Conservation (phyloP, 305 asterid species). For the Fraxinus nigra region DNA sequence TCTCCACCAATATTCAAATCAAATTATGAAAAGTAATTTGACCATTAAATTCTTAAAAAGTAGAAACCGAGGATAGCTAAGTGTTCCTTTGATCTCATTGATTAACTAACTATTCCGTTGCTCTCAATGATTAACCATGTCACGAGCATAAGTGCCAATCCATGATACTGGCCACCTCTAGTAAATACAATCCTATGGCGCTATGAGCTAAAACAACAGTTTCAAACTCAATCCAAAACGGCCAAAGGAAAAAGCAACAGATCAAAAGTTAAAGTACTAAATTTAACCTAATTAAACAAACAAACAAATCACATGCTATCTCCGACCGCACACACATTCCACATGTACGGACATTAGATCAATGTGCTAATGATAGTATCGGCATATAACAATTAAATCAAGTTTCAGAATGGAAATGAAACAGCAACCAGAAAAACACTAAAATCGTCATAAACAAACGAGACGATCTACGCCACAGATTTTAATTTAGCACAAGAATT, state of each 20-base stretch:
- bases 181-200: background rate
- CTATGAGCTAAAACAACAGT: background rate
- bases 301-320: background rate
- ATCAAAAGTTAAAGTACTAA: background rate
- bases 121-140: background rate
- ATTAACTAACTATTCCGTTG: no score
- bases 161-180: background rate
- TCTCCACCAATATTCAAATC: background rate
- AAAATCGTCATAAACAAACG: background rate
- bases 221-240: conserved; percentile 12
- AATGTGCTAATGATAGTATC: conserved; percentile 2
- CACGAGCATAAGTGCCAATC: background rate
- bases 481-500: background rate
- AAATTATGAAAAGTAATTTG: background rate
- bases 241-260: conserved; percentile 23
- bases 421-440: conserved; percentile 11
- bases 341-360: conserved; percentile 18
- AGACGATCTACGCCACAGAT: background rate
- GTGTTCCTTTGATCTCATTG: background rate
- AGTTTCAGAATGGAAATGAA: background rate
- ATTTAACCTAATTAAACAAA: background rate
- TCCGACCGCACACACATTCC: background rate
- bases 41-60: background rate
- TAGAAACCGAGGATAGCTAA: background rate
- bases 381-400: background rate